Evolutionary conservation across 176 grass and related monocot genomes (phyloP).

Genomic region (Chrysopogon serrulatus): DNA sequence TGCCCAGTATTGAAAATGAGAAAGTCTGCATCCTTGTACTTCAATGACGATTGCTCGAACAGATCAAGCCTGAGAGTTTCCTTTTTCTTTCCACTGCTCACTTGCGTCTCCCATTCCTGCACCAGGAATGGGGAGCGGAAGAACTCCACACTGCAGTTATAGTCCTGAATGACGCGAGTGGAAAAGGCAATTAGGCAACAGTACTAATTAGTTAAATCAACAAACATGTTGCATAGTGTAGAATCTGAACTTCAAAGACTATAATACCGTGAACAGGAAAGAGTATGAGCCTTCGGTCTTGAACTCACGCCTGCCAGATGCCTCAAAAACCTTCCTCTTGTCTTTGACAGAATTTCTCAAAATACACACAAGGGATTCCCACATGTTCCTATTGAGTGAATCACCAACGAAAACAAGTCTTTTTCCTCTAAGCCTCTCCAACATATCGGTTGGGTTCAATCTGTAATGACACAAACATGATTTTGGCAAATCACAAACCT

Average conservation of each 20-base stretch:
- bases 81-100: constrained; percentile 48
- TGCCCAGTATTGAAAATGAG: constrained; percentile 97
- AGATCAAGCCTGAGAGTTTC: constrained; percentile 97
- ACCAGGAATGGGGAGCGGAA: constrained; percentile 93
- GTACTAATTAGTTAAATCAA: constrained; percentile 8
- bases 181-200: not conserved
- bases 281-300: constrained; percentile 79
- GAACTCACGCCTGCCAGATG: constrained; percentile 72
- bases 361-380: constrained; percentile 89
- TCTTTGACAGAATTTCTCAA: constrained; percentile 73
- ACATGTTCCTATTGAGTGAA: constrained; percentile 97
- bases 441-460: constrained; percentile 76
- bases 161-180: constrained; percentile 53
- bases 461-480: constrained; percentile 33
- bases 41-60: constrained; percentile 74
- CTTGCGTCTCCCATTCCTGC: constrained; percentile 70
- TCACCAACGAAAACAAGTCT: constrained; percentile 77
- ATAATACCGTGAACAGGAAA: constrained; percentile 75
- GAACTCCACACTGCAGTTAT: constrained; percentile 90
- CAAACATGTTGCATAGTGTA: not conserved
- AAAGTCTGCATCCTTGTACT: constrained; percentile 87
- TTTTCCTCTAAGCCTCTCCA: constrained; percentile 82
- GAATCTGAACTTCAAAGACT: constrained; percentile 1
- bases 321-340: constrained; percentile 89
- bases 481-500: constrained; percentile 1